Percentiles rank a stretch among this genome's conserved stretches.
Conservation (phyloP, 1,284 basidiomycete species). For the Apiotrichum montevideense region DNA sequence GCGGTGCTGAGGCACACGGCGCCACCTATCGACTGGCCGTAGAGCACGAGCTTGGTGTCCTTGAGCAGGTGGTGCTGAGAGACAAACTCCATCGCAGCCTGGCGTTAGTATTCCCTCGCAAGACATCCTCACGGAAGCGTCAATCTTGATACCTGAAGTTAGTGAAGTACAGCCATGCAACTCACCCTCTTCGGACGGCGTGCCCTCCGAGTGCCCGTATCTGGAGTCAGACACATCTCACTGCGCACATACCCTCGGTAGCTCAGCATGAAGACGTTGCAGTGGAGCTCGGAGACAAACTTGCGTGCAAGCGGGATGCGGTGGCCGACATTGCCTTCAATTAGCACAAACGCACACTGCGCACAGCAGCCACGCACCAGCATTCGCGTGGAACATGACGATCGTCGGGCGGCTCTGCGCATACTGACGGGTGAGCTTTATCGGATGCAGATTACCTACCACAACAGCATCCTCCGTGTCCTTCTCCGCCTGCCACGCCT, state of each 20-base stretch:
- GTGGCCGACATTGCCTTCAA: slow-evolving; percentile 55
- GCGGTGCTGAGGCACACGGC: slow-evolving; percentile 87
- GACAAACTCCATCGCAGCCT: slow-evolving; percentile 67
- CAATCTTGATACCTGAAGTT: slow-evolving; percentile 61
- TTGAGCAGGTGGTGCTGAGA: slow-evolving; percentile 62
- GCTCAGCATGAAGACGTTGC: slow-evolving; percentile 46
- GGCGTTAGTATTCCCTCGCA: slow-evolving; percentile 6
- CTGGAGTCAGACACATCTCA: slow-evolving; percentile 29
- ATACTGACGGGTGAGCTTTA: slow-evolving; percentile 49
- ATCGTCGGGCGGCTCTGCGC: slow-evolving; percentile 69
- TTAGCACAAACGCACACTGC: background rate
- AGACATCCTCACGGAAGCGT: slow-evolving; percentile 60
- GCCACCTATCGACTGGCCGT: slow-evolving; percentile 95
- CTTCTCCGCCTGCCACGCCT: slow-evolving; percentile 29
- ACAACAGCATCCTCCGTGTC: slow-evolving; percentile 27
- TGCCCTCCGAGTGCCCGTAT: slow-evolving; percentile 76
- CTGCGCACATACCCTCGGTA: slow-evolving; percentile 35
- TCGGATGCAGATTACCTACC: slow-evolving; percentile 10
- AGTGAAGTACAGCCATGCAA: slow-evolving; percentile 19
- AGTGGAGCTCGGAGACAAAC: slow-evolving; percentile 73
- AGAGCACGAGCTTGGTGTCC: slow-evolving; percentile 57
- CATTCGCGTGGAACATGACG: slow-evolving; percentile 88
- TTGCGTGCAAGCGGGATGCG: slow-evolving; percentile 81
- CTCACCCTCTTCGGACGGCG: slow-evolving; percentile 71
- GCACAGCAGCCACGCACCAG: slow-evolving; percentile 54